Base-by-base conservation (phyloP, 768 basidiomycete species). In the Mycena sanguinolenta region DNA sequence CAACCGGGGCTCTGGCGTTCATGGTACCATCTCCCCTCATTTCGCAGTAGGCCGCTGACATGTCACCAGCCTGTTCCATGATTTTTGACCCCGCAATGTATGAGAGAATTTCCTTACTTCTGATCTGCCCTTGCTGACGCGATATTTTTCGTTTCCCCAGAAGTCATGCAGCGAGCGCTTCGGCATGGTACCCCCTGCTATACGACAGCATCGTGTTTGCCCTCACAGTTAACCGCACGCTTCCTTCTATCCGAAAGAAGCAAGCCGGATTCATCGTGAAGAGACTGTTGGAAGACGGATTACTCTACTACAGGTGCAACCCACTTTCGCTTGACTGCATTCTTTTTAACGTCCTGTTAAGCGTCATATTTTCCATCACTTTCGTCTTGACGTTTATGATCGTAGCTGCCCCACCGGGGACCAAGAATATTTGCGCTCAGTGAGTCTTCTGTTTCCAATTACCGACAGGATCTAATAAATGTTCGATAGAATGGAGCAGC, bases 41-140 rank as follows among this genome's bases (percentile, higher is more conserved):
- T 28, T 53, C n/a, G 21, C 13, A 32, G 53, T 14, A 32, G 19
- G 14, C 19, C 10, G 16, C 60, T 58, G 30, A 58, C 23, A 23
- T 28, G 34, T 27, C 23, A 2, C 19, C 52, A 82, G 82, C 80
- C 2, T 84, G 83, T 68, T 81, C 80, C 28, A 82, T 83, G 82
- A 79, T 83, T n/a, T 79, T 83, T 53, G 75, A 77, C 54, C 69
- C 74, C 21, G 55, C 52, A 6, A 69, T 79, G 79, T 80, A 71
- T 10, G 62, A 25, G 13, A 27, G 14, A 39, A 30, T 0, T 25
- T n/a, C n/a, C n/a, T n/a, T 32, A 8, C 10, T 19, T 25, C 21
- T 30, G 25, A 44, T 30, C 7, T 23, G 16, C 32, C 27, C 16
- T 23, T 46, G 28, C 44, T 53, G 10, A 53, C 32, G 4, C 3